Evolutionary conservation across 441 rosid genomes (phyloP), one percentile per base, ranked within the genome.

Genomic region (Erysimum pusillum): DNA sequence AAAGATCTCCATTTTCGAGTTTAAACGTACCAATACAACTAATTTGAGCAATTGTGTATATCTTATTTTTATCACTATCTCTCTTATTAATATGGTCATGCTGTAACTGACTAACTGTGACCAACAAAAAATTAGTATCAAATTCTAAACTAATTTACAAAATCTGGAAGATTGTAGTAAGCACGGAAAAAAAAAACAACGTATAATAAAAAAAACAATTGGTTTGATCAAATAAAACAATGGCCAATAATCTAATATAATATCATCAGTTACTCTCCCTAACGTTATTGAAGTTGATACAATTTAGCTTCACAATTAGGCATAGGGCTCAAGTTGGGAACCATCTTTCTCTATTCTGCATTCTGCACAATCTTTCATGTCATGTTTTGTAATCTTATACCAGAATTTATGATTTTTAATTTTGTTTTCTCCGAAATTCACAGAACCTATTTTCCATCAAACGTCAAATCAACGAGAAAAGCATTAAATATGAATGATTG

Each of bases 401-500:
- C 9, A 44, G 44, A 38, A 42, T n/a, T 69, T 53, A 52, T 76
- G 35, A 54, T 45, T 45, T 69, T 69, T 53, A 53, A 45, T 69
- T 46, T 56, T 54, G 52, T 62, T 68, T 63, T 75, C 51, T 46
- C 65, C 63, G 67, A 9, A 70, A 54, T 46, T 32, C 31, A 57
- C 67, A 56, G 48, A 70, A 57, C 46, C 15, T 42, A 71, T 77
- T 71, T 77, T 49, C 73, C 62, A 72, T 72, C 81, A 77, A 41
- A 77, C 73, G 69, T 77, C 81, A 77, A 49, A 77, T 77, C 81
- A 53, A 39, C 49, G 28, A 58, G 53, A 71, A 34, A 58, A 31
- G 7, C 72, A 77, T 58, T 64, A 48, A 71, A 34, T 72, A 77
- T 65, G 8, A 59, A 77, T 77, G 76, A 72, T 77, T 77, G 77